Percentiles rank a stretch among this genome's conserved stretches.
phyloP scores from a whole-genome alignment of 75 land plant species.

The Larix kaempferi region DNA sequence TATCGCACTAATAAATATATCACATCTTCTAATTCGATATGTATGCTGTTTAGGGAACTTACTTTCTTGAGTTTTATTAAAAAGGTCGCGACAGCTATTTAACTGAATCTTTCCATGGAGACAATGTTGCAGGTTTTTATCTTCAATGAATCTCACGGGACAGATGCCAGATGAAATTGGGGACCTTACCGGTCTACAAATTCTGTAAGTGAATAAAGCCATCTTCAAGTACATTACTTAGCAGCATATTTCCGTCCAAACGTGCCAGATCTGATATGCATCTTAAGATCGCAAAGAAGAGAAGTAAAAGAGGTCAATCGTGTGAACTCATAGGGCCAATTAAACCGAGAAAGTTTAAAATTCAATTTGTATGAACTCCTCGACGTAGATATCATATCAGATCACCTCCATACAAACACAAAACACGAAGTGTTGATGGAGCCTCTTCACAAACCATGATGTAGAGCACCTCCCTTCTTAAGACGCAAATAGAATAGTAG shows the following conservation, averaged over 20 bases:
- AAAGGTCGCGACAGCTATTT: not conserved
- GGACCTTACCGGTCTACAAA: slow-evolving; percentile 20
- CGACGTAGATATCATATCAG: too few species aligned
- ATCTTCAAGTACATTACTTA: not conserved
- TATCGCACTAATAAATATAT: too few species aligned
- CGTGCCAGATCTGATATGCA: too few species aligned
- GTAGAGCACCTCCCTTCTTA: too few species aligned
- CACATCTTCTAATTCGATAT: too few species aligned
- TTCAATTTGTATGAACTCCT: not conserved
- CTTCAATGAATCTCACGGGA: slow-evolving; percentile 50
- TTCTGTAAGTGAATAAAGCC: slow-evolving; percentile 1
- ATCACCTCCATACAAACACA: too few species aligned
- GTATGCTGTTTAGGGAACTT: not conserved
- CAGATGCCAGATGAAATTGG: slow-evolving; percentile 42
- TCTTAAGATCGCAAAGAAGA: too few species aligned
- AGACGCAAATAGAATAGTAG: too few species aligned
- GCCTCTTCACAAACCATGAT: not conserved
- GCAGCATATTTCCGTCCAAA: too few species aligned
- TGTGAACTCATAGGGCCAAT: too few species aligned
- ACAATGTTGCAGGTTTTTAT: slow-evolving; percentile 28
- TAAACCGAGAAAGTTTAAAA: too few species aligned
- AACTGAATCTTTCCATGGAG: not conserved
- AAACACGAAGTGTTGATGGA: not conserved
- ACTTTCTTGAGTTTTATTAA: not conserved
- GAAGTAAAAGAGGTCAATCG: too few species aligned